phyloP scores from a whole-genome alignment of 2,329 filamentous ascomycete species.

The Pseudogymnoascus destructans region DNA sequence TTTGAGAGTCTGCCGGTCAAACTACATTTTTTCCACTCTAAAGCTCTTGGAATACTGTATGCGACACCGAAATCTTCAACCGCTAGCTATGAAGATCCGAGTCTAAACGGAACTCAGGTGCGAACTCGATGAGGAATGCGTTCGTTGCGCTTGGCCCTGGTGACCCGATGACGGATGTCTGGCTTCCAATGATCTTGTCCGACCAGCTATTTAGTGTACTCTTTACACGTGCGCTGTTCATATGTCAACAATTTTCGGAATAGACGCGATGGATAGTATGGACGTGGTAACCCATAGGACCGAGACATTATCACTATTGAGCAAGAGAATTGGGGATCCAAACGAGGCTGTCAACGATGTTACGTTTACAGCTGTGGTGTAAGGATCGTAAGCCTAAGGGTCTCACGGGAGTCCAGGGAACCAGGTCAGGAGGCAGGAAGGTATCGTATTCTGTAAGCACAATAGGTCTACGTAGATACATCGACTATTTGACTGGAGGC shows the following conservation, averaged over 20 bases:
- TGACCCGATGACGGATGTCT: slow-evolving; percentile 5
- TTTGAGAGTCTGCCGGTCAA: slow-evolving; percentile 3
- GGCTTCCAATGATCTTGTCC: slow-evolving; percentile 9
- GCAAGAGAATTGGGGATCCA: neutral
- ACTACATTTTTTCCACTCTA: slow-evolving; percentile 3
- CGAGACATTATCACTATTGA: neutral
- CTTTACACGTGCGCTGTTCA: neutral
- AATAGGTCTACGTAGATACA: too few species aligned
- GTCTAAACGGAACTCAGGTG: slow-evolving; percentile 6
- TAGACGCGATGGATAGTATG: slow-evolving; percentile 1
- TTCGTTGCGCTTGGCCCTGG: slow-evolving; percentile 6
- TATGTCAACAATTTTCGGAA: slow-evolving; percentile 8
- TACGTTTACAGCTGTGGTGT: slow-evolving; percentile 1
- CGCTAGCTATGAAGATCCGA: neutral
- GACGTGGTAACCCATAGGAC: slow-evolving; percentile 7
- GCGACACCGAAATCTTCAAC: neutral
- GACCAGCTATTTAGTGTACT: neutral
- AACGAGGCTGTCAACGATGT: slow-evolving; percentile 3
- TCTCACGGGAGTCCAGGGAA: too few species aligned
- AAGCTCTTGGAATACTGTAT: slow-evolving; percentile 9
- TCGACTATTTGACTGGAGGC: too few species aligned
- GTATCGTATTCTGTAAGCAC: too few species aligned
- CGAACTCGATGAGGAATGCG: neutral
- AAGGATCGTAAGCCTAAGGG: too few species aligned
- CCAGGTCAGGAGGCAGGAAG: too few species aligned